Evolutionary conservation across 352 stramenopile genomes (phyloP), one percentile per base, ranked within the genome.

Genomic region (Detonula confervacea): DNA sequence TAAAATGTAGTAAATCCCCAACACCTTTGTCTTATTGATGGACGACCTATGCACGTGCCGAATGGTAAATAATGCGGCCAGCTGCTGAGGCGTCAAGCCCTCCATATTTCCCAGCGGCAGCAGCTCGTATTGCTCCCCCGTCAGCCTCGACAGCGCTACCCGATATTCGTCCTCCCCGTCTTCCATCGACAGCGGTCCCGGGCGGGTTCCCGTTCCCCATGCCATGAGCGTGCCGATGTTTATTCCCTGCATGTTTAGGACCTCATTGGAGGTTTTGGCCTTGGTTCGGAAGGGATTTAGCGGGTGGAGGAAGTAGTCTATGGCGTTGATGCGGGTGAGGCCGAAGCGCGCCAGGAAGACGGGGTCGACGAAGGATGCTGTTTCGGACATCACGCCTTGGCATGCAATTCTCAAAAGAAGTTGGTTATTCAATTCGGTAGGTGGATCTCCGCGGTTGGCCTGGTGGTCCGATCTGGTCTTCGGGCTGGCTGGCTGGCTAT

Each of bases 221-320:
- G 87, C 76, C 63, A 91, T 91, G 9, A 92, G 63, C 33, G 87
- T 87, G 37, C 81, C 86, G 33, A 93, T 90, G 20, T 39, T 73
- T 37, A 91, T 90, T 12, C 81, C 80, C 49, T 93, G 88, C 84
- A 92, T 92, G 22, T 66, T 74, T n/a, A 93, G 73, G 16, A 92
- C 77, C 73, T 93, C 88, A 82, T 93, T 93, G 39, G 69, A 85
- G 0, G 86, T 90, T 69, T 91, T 93, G 22, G 78, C 59, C 30
- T 86, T 77, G 2, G 88, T 91, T 68, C 86, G 84, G 70, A 93
- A 93, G 0, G 88, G 88, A 81, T 93, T 93, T 2, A 93, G 65
- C 9, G 88, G 86, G 79, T 92, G 88, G 11, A 93, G 70, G 73
- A 93, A 93, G 60, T 93, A 93, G 67, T 93, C 84, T 8, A 93